Percentiles rank a stretch among this genome's conserved stretches.
Conservation (phyloP, 2,329 filamentous ascomycete genomes). For the Fusarium xyrophilum region DNA sequence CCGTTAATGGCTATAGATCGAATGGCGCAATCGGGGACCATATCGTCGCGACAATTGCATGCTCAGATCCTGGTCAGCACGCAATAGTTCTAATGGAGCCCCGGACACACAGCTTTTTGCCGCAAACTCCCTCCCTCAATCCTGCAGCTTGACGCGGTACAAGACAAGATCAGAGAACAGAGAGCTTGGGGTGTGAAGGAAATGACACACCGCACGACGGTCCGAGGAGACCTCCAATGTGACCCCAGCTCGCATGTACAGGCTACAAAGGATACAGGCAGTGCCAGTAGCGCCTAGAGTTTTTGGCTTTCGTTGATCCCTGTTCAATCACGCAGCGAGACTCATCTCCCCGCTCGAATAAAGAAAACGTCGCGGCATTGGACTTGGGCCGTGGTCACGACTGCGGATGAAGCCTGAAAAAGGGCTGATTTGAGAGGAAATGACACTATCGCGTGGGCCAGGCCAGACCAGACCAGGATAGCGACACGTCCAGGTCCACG, state of each 20-base stretch:
- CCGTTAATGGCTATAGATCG: background rate
- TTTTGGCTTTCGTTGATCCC: slow-evolving; percentile 30
- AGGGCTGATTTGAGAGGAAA: slow-evolving; percentile 17
- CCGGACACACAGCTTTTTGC: slow-evolving; percentile 8
- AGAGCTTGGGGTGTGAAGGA: slow-evolving; percentile 18
- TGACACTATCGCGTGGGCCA: slow-evolving; percentile 5
- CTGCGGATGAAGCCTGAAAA: background rate
- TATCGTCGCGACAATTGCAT: slow-evolving; percentile 40
- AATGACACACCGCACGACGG: slow-evolving; percentile 6
- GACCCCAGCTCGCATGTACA: slow-evolving; percentile 2
- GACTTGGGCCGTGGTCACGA: background rate
- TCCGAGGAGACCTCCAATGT: slow-evolving; percentile 14
- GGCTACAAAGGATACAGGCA: background rate
- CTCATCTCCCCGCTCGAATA: slow-evolving; percentile 9
- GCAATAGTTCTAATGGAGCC: slow-evolving; percentile 32
- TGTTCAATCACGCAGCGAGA: slow-evolving; percentile 7
- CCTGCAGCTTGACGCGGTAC: slow-evolving; percentile 15
- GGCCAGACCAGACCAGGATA: slow-evolving; percentile 7
- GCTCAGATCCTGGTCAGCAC: slow-evolving; percentile 43
- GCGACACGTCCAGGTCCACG: background rate
- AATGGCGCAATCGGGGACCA: slow-evolving; percentile 39
- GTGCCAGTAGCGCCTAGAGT: slow-evolving; percentile 2
- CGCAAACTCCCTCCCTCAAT: slow-evolving; percentile 14
- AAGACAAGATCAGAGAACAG: background rate
- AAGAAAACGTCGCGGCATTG: background rate